Base-by-base conservation (phyloP, 495 filamentous ascomycete species). In the Daldinia loculata region DNA sequence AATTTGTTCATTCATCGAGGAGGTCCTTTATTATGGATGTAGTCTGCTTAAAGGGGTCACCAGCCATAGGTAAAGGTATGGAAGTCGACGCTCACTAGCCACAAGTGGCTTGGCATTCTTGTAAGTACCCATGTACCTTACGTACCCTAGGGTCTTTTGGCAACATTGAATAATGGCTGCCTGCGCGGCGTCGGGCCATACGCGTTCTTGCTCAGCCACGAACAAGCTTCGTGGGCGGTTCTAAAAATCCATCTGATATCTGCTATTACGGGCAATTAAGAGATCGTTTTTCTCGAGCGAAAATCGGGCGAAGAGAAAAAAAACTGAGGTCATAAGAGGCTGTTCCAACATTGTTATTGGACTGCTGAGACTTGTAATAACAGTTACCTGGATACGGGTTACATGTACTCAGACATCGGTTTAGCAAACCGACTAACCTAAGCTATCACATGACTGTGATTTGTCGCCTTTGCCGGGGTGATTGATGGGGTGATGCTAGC, bases 401-500 rank as follows among this genome's bases (percentile, higher is more conserved):
- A n/a, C n/a, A n/a, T n/a, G n/a, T 27, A 52, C 19, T 3, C 14
- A 52, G 15, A 24, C 26, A 53, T 24, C 26, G 17, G 14, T 53
- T 30, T 53, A 30, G 22, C 2, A 53, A 29, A 30, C 4, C 30
- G 26, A 53, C 50, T 53, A 53, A 53, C 22, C 27, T 53, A 53
- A 53, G 50, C 27, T 53, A 53, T 53, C 50, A 53, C 50, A 53
- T 53, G 50, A 53, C 50, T 53, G 8, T 53, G 24, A 24, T 30
- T 53, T 22, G 19, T 48, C 17, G 43, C 26, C 22, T 53, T 53
- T 53, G 48, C 24, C 26, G 50, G 50, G 26, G 50, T 53, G 27
- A 29, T 53, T 53, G 50, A 53, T 30, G 50, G 43, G 43, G 43
- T 48, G 17, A 48, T 48, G 43, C 1, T 48, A 48, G 43, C 43